Evolutionary conservation across 768 basidiomycete species (phyloP).

Genomic region (Podaxis sp.): DNA sequence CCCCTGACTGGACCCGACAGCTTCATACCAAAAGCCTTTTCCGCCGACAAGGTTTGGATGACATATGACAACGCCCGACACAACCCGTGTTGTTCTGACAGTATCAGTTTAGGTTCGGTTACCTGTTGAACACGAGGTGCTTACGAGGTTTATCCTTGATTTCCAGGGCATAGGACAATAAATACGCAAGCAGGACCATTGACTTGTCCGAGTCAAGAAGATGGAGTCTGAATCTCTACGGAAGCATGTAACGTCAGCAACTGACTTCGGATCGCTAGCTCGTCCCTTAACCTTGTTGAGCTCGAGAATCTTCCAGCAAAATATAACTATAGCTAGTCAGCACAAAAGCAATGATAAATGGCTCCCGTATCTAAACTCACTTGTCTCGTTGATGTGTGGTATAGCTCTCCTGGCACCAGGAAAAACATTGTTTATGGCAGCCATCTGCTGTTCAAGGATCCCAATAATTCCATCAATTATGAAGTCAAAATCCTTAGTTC

Average conservation of each 20-base stretch:
- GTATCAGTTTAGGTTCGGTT: slow-evolving; percentile 5
- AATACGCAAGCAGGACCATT: slow-evolving; percentile 71
- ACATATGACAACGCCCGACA: slow-evolving; percentile 89
- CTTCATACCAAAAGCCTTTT: slow-evolving; percentile 69
- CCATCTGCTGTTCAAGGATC: slow-evolving; percentile 73
- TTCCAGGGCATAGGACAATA: slow-evolving; percentile 79
- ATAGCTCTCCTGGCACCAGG: slow-evolving; percentile 84
- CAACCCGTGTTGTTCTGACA: slow-evolving; percentile 82
- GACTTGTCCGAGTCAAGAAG: slow-evolving; percentile 77
- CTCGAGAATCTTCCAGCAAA: slow-evolving; percentile 91
- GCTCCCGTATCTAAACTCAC: slow-evolving; percentile 38
- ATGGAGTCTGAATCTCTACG: slow-evolving; percentile 86
- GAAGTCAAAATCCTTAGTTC: slow-evolving; percentile 84
- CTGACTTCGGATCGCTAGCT: not conserved
- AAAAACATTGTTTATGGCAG: slow-evolving; percentile 65
- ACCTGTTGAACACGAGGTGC: slow-evolving; percentile 20
- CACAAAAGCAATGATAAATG: not conserved
- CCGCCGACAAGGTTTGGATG: slow-evolving; percentile 86
- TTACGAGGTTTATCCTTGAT: slow-evolving; percentile 92
- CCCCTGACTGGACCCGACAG: slow-evolving; percentile 61
- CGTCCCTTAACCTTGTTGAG: slow-evolving; percentile 71
- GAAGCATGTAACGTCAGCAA: slow-evolving; percentile 9
- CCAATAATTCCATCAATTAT: slow-evolving; percentile 67
- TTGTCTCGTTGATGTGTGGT: slow-evolving; percentile 77
- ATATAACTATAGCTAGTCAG: slow-evolving; percentile 44